Evolutionary conservation across 495 filamentous ascomycete species (phyloP).

Genomic region (Lepraria neglecta): DNA sequence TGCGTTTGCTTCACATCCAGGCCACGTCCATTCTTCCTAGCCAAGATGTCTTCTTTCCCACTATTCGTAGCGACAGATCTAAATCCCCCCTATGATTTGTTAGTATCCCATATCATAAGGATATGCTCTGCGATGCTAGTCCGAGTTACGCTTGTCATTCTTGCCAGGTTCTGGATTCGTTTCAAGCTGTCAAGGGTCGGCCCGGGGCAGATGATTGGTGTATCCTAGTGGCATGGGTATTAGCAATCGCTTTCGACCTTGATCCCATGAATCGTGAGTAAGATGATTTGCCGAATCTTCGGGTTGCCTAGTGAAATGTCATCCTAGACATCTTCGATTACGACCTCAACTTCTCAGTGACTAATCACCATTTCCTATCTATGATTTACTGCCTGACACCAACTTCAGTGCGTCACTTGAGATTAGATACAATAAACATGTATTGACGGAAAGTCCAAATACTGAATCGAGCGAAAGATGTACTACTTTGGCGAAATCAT

Average conservation of each 20-base stretch:
- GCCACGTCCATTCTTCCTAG: neutral
- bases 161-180: conserved; percentile 7
- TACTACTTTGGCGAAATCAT: conserved; percentile 1
- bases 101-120: neutral
- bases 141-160: conserved; percentile 1
- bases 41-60: conserved; percentile 2
- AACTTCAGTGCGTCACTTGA: conserved; percentile 3
- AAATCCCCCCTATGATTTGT: neutral
- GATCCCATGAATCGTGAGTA: neutral
- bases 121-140: conserved; percentile 6
- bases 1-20: neutral
- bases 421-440: neutral
- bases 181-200: neutral
- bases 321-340: neutral
- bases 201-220: conserved; percentile 12
- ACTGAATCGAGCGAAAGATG: neutral
- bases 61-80: neutral
- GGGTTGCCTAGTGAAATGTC: neutral
- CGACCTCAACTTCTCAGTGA: neutral
- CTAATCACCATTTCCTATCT: neutral
- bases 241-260: conserved; percentile 1
- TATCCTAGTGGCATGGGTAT: neutral
- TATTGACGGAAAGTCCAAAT: neutral
- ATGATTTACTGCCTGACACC: neutral
- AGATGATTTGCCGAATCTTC: neutral